Conservation (phyloP, 345 rosid species). For the Pistacia atlantica region DNA sequence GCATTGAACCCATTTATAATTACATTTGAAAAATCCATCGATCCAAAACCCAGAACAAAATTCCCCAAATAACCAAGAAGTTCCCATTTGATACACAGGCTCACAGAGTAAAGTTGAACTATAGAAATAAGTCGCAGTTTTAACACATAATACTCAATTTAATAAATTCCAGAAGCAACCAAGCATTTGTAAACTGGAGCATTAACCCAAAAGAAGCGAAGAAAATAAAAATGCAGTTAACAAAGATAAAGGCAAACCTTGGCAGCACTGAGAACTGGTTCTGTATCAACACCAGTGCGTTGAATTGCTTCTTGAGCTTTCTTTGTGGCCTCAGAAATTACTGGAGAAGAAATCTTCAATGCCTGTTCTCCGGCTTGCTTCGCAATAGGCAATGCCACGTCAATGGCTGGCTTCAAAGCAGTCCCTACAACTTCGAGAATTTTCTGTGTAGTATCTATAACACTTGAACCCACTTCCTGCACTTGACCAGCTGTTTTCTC, state of each 20-base stretch:
- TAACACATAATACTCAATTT: not conserved
- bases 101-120: not conserved
- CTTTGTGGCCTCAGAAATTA: conserved; percentile 78
- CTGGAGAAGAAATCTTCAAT: conserved; percentile 84
- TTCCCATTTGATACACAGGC: not conserved
- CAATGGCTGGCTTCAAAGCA: conserved; percentile 79
- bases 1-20: not conserved
- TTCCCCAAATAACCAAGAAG: not conserved
- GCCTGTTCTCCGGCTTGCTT: conserved; percentile 85
- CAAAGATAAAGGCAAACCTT: conserved; percentile 49
- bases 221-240: not conserved
- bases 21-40: not conserved
- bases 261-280: conserved; percentile 71
- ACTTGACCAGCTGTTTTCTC: conserved; percentile 86
- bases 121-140: not conserved
- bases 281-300: conserved; percentile 73
- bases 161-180: not conserved
- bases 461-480: conserved; percentile 62
- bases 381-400: conserved; percentile 62
- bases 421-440: conserved; percentile 61
- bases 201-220: not conserved
- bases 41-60: not conserved
- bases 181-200: not conserved
- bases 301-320: conserved; percentile 91
- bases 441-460: conserved; percentile 60